Percentiles rank a stretch among this genome's conserved stretches.
phyloP scores from a whole-genome alignment of 345 rosid genomes.

The Crucihimalaya himalaica region DNA sequence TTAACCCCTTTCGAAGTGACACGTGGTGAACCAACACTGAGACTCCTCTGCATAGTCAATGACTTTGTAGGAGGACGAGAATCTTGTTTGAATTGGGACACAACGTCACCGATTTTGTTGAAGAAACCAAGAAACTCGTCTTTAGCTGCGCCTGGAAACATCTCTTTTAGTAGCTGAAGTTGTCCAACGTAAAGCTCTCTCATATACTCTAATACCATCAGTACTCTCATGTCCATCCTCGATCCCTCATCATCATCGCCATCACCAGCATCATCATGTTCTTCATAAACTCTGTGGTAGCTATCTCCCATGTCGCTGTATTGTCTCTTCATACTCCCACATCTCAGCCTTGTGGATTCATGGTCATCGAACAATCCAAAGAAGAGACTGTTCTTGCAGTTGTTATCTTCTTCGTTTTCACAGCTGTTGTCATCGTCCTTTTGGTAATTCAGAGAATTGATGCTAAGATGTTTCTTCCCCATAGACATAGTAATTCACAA shows the following conservation, averaged over 20 bases:
- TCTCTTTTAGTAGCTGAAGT: constrained; percentile 31
- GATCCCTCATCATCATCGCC: constrained; percentile 8
- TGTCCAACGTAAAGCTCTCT: constrained; percentile 43
- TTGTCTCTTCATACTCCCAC: constrained; percentile 43
- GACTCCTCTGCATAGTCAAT: constrained; percentile 37
- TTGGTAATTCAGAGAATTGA: constrained; percentile 16
- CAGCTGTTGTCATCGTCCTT: constrained; percentile 13
- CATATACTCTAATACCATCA: constrained; percentile 40
- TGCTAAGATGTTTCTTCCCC: constrained; percentile 35
- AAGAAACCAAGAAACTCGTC: constrained; percentile 41
- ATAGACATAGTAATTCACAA: constrained; percentile 17
- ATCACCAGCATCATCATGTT: background rate
- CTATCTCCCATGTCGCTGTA: constrained; percentile 41
- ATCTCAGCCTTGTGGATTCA: constrained; percentile 32
- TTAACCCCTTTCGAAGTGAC: constrained; percentile 20
- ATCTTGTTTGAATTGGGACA: constrained; percentile 35
- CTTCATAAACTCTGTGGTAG: constrained; percentile 30
- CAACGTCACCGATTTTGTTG: constrained; percentile 33
- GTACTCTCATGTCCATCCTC: constrained; percentile 32
- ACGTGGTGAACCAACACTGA: constrained; percentile 22
- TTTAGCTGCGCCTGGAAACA: constrained; percentile 38
- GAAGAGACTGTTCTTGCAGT: constrained; percentile 32
- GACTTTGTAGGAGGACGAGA: constrained; percentile 22
- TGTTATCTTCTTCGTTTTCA: too few relatives aligned
- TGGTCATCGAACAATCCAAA: constrained; percentile 38